Evolutionary conservation across 495 filamentous ascomycete genomes (phyloP), one percentile per base, ranked within the genome.

Genomic region (Penicillium nucicola): DNA sequence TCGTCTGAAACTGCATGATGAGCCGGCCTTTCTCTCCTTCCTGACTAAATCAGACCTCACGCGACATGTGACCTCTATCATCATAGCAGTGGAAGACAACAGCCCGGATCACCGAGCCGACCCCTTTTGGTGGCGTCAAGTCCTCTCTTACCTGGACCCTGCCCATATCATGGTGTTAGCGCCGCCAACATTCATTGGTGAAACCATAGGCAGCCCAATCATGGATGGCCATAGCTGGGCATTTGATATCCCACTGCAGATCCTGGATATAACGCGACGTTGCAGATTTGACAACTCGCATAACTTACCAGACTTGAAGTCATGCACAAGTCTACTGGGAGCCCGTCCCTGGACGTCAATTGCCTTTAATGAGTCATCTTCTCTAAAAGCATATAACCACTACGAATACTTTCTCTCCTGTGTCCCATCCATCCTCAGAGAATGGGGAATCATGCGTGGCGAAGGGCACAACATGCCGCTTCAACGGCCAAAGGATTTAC

Each of bases 401-500:
- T 72, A 76, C 41, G 70, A 76, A 47, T 76, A 76, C 37, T 76
- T 74, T 31, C 52, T 70, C 13, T 66, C 62, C 3, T 58, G 63
- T 7, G 58, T 68, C 2, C 70, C 72, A 5, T 76, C 72, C 0
- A 13, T 72, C 3, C 49, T 76, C 8, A 54, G 57, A 9, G 53
- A 59, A 50, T 72, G 70, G 70, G 65, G 67, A 20, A 42, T 57
- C 8, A 37, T 23, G 0, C 39, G 25, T 20, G 17, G 42, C 30
- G 17, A 39, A 45, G 43, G 10, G 14, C 7, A 19, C 10, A n/a
- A 28, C 7, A 28, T 28, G 25, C 25, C 17, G 3, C 15, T 19
- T 14, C 25, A 48, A 30, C 42, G 30, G 3, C 36, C 46, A 6
- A 10, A 9, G 13, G 18, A 44, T 1, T 30, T 61, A 17, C 36